These are phyloP conservation scores for Jatropha multifida DNA, from an alignment of 441 rosid genomes.

Conservation along the genomic window DNA sequence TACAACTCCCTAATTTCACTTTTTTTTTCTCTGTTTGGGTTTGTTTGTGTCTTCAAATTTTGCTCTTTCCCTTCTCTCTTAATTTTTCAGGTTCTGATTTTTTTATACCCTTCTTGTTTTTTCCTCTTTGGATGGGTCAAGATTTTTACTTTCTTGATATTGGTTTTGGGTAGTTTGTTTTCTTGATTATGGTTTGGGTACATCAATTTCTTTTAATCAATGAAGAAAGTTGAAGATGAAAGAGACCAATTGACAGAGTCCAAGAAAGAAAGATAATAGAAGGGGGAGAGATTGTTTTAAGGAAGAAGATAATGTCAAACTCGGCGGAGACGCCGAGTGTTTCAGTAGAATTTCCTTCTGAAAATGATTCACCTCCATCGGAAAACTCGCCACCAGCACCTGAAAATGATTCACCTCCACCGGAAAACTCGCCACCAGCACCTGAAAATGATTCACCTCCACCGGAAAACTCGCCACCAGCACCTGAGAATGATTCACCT, in stretches of 20 bases:
- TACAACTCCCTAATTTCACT: not conserved
- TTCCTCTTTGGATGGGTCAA: too few relatives aligned
- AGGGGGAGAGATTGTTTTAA: not conserved
- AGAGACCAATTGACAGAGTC: not conserved
- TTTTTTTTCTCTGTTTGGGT: not conserved
- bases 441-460: not conserved
- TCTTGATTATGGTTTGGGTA: not conserved
- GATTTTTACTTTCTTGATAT: not conserved
- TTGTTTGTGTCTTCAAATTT: too few relatives aligned
- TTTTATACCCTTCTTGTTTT: too few relatives aligned
- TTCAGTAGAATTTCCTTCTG: conserved; percentile 15
- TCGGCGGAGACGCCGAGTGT: conserved; percentile 42
- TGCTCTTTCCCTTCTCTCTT: too few relatives aligned
- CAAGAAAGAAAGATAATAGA: not conserved
- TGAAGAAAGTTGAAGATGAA: not conserved
- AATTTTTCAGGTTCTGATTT: too few relatives aligned
- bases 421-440: not conserved
- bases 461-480: not conserved
- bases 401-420: not conserved
- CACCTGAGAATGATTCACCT: not conserved
- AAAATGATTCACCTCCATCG: not conserved
- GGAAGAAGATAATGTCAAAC: conserved; percentile 29
- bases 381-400: not conserved
- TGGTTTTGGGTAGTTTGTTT: not conserved
- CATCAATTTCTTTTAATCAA: not conserved